A percentile compares a stretch with the other conserved stretches of the same genome.
Evolutionary conservation across 2,329 filamentous ascomycete genomes (phyloP).

Genomic region (Blastomyces percursus): DNA sequence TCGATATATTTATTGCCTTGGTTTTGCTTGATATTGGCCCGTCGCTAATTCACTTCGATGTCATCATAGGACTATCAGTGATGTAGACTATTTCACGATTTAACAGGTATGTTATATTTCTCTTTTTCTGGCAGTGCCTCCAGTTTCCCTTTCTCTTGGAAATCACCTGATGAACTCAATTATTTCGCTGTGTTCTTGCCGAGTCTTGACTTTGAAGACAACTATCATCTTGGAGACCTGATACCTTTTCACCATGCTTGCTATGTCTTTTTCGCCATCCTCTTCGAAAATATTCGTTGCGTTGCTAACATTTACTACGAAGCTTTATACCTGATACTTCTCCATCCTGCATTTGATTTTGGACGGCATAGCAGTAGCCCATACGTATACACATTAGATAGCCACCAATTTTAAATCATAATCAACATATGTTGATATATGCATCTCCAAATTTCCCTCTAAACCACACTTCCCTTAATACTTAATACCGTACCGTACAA

Average conservation of each 20-base stretch:
- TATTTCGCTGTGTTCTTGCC: constrained; percentile 56
- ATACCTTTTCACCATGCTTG: constrained; percentile 20
- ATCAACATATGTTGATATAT: background rate
- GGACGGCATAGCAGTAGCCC: background rate
- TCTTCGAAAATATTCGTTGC: background rate
- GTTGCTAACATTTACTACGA: background rate
- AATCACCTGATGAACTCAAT: constrained; percentile 45
- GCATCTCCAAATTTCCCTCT: background rate
- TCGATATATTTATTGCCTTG: constrained; percentile 15
- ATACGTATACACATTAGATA: background rate
- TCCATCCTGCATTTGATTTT: background rate
- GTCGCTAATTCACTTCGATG: constrained; percentile 21
- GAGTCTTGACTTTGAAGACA: constrained; percentile 49
- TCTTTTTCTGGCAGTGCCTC: constrained; percentile 6
- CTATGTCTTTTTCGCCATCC: background rate
- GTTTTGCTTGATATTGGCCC: constrained; percentile 11
- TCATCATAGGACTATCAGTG: constrained; percentile 13
- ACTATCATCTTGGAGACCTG: constrained; percentile 58
- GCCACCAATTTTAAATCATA: background rate
- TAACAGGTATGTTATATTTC: constrained; percentile 2
- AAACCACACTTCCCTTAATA: background rate
- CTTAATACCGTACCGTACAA: background rate
- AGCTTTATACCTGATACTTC: background rate
- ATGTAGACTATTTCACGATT: constrained; percentile 2
- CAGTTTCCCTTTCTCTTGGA: constrained; percentile 7